A percentile compares a stretch with the other conserved stretches of the same genome.
phyloP scores from a whole-genome alignment of 768 basidiomycete species.

The Kondoa subrosea region DNA sequence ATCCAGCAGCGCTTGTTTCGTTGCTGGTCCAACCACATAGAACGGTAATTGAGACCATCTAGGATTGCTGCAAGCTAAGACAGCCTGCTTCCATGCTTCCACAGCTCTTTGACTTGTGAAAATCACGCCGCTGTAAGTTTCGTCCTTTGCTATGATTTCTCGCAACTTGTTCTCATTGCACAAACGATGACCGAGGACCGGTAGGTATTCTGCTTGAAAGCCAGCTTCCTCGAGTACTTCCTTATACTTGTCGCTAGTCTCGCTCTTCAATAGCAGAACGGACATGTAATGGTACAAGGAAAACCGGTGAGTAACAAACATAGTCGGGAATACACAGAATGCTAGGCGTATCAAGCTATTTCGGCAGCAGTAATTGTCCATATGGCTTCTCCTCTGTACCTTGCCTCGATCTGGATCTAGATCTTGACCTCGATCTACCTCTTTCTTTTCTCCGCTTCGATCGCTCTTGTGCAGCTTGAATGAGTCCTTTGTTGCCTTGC shows the following conservation, averaged over 20 bases:
- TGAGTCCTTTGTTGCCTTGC: no score
- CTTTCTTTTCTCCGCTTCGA: no score
- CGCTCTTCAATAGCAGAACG: conserved; percentile 5
- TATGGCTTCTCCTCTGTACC: no score
- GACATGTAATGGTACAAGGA: no score
- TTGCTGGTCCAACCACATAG: conserved; percentile 59
- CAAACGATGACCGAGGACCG: conserved; percentile 9
- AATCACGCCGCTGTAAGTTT: conserved; percentile 48
- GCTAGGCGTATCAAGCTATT: no score
- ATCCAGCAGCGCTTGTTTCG: conserved; percentile 37
- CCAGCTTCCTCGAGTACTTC: conserved; percentile 1
- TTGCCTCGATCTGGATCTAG: no score
- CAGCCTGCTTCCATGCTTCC: conserved; percentile 48
- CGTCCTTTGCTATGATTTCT: neutral
- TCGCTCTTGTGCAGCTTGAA: no score
- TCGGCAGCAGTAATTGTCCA: no score
- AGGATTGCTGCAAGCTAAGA: neutral
- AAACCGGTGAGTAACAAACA: no score
- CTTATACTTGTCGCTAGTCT: conserved; percentile 5
- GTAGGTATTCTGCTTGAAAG: conserved; percentile 13
- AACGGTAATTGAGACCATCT: conserved; percentile 50
- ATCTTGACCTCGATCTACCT: no score
- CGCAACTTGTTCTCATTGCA: conserved; percentile 7
- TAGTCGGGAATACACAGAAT: no score
- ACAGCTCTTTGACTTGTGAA: conserved; percentile 62